phyloP scores from a whole-genome alignment of 2,329 filamentous ascomycete species.

The Aspergillus cejpii region DNA sequence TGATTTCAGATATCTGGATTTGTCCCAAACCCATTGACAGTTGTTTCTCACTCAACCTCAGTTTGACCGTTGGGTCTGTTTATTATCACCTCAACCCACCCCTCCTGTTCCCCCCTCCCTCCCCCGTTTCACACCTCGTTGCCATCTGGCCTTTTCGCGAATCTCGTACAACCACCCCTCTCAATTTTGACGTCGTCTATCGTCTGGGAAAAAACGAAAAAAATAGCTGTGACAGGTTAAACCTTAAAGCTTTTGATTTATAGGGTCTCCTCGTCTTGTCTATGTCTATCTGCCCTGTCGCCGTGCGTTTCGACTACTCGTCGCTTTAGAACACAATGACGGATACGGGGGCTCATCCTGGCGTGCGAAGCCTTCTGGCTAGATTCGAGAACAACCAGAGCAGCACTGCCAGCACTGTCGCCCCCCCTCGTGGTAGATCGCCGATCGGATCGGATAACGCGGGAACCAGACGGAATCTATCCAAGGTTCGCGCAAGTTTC shows the following conservation, averaged over 20 bases:
- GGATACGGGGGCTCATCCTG: conserved; percentile 30
- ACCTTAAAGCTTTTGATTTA: too few relatives aligned
- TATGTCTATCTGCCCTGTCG: conserved; percentile 3
- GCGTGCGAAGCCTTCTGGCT: conserved; percentile 67
- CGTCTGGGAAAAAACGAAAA: not conserved
- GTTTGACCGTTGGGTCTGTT: conserved; percentile 11
- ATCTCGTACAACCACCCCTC: not conserved
- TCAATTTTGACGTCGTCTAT: not conserved
- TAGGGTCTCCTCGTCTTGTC: not conserved
- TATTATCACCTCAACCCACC: conserved; percentile 17
- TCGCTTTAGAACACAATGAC: conserved; percentile 11
- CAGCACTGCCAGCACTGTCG: conserved; percentile 53
- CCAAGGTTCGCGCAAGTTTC: conserved; percentile 69
- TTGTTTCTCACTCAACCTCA: not conserved
- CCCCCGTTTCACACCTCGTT: conserved; percentile 4
- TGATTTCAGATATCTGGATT: not conserved
- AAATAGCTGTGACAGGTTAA: not conserved
- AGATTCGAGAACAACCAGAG: conserved; percentile 70
- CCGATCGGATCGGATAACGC: conserved; percentile 47
- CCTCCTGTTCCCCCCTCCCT: conserved; percentile 1
- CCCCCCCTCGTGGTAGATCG: conserved; percentile 64
- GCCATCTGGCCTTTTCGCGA: conserved; percentile 1
- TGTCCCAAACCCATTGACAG: not conserved
- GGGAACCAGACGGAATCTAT: conserved; percentile 53
- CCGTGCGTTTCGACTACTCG: not conserved